A percentile compares a stretch with the other conserved stretches of the same genome.
Evolutionary conservation across 2,329 filamentous ascomycete genomes (phyloP).

Genomic region (Periconia digitata): DNA sequence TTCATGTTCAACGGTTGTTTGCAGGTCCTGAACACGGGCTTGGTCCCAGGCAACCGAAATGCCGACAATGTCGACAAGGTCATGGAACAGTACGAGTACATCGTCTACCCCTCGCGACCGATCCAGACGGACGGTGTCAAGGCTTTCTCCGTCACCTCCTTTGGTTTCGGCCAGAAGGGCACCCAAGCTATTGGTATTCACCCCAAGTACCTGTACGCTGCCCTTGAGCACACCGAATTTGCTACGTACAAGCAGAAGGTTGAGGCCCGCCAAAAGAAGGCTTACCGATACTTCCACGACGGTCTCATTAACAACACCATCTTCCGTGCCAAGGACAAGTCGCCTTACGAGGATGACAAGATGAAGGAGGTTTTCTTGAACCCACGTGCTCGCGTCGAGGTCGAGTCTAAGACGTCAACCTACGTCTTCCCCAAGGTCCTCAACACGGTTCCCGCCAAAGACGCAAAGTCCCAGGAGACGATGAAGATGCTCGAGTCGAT

Average conservation of each 20-base stretch:
- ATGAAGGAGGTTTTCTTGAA: conserved; percentile 89
- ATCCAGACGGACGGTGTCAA: conserved; percentile 98
- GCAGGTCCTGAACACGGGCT: conserved; percentile 89
- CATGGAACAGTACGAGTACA: conserved; percentile 98
- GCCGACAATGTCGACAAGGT: conserved; percentile 95
- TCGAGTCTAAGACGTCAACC: conserved; percentile 83
- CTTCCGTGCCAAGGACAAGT: conserved; percentile 91
- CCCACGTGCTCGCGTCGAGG: conserved; percentile 80
- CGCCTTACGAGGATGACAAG: conserved; percentile 87
- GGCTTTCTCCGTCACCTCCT: conserved; percentile 97
- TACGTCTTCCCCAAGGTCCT: conserved; percentile 65
- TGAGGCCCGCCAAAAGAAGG: conserved; percentile 93
- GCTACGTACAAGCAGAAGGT: conserved; percentile 84
- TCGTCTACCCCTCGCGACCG: conserved; percentile 91
- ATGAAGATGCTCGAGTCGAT: conserved; percentile 76
- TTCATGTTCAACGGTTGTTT: conserved; percentile 99
- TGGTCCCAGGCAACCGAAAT: conserved; percentile 96
- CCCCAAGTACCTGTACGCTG: conserved; percentile 91
- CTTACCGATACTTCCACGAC: conserved; percentile 98
- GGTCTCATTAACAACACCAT: conserved; percentile 96
- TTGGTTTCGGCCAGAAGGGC: conserved; percentile 99
- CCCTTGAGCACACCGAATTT: conserved; percentile 86
- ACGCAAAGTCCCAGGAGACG: conserved; percentile 60
- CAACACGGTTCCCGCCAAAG: conserved; percentile 65
- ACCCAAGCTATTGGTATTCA: conserved; percentile 97